Evolutionary conservation across 495 filamentous ascomycete species (phyloP).

Genomic region (Tricharina praecox): DNA sequence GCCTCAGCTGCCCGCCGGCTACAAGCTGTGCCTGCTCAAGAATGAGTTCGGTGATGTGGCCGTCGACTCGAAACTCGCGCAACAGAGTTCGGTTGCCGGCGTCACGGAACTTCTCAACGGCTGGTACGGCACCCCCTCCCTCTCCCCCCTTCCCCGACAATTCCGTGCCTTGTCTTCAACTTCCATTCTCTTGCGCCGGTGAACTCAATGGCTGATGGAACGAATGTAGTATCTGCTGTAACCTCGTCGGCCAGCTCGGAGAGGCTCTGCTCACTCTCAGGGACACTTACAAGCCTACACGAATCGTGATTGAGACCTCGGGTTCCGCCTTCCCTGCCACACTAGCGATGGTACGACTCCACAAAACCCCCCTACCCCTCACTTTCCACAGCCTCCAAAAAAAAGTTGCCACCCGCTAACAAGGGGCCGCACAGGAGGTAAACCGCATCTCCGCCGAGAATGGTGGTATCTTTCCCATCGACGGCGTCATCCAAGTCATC

Average conservation of each 20-base stretch:
- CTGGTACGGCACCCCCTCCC: constrained; percentile 33
- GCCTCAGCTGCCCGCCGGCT: constrained; percentile 36
- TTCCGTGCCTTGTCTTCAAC: too few species aligned
- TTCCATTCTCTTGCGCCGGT: too few species aligned
- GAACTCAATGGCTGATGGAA: too few species aligned
- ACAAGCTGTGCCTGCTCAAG: constrained; percentile 85
- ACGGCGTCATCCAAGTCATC: constrained; percentile 82
- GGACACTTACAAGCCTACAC: constrained; percentile 43
- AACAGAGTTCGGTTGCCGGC: constrained; percentile 63
- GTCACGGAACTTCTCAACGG: constrained; percentile 85
- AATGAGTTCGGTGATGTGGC: constrained; percentile 96
- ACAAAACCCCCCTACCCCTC: background rate
- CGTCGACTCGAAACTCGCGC: constrained; percentile 77
- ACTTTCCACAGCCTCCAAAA: too few species aligned
- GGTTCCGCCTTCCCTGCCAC: constrained; percentile 81
- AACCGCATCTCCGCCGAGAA: constrained; percentile 57
- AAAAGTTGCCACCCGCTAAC: too few species aligned
- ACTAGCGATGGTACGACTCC: constrained; percentile 52
- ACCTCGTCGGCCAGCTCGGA: constrained; percentile 77
- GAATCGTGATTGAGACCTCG: constrained; percentile 84
- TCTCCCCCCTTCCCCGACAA: too few species aligned
- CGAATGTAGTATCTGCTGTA: constrained; percentile 62
- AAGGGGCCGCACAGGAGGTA: constrained; percentile 35
- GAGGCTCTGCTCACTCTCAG: constrained; percentile 59
- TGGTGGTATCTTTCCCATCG: constrained; percentile 49